Evolutionary conservation across 176 grass and related monocot genomes (phyloP), one percentile per base, ranked within the genome.

Genomic region (Triticum aestivum): DNA sequence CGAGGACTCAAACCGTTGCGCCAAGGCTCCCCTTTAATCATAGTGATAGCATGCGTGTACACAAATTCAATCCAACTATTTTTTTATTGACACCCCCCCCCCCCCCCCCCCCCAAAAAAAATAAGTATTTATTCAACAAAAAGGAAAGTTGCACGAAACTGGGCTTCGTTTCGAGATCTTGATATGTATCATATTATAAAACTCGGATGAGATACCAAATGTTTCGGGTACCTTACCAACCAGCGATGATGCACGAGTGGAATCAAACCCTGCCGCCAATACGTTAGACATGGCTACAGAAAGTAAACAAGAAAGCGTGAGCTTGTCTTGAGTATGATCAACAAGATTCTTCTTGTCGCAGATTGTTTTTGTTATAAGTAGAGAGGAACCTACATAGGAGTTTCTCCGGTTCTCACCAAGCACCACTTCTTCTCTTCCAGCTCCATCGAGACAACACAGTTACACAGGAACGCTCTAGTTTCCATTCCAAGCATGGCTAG

Each of bases 311-410:
- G 18, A 39, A 24, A 26, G 24, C 33, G 17, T 83, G 45, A 45
- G 12, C 27, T 77, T 82, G 79, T 88, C 12, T 69, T 21, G 8
- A 13, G 10, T 8, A 45, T 42, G 30, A 68, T 61, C 2, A 3
- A 79, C 56, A 39, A 39, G 77, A 77, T 83, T 87, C 56, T 47
- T 79, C 9, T 69, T 69, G 66, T 69, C 66, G 65, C 8, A 21
- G 15, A 69, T 37, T 35, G 6, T 69, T 86, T 79, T 82, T 0
- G 33, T 12, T 83, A 90, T 79, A 82, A 73, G 79, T 73, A 61
- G 30, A 71, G 84, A 34, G 0, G 32, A 41, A 11, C 73, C 34
- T 37, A 37, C 32, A 69, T 37, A 17, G 66, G 33, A 69, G 66
- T 37, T 69, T 69, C 33, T 21, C 7, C 37, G 66, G 66, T 69